Conservation (phyloP, 495 filamentous ascomycete genomes). For the Choiromyces venosus region DNA sequence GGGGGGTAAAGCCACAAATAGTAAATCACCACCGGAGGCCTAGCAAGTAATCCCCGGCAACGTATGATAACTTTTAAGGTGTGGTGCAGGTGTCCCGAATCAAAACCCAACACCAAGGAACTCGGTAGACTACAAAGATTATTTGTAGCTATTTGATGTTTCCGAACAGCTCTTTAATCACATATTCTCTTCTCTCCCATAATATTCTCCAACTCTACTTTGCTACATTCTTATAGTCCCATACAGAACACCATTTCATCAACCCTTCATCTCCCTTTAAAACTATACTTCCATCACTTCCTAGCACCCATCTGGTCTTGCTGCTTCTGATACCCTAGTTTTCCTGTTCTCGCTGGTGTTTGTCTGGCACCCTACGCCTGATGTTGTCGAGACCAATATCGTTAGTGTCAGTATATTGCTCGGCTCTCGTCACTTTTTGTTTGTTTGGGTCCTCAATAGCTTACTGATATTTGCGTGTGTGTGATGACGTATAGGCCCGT, state of each 20-base stretch:
- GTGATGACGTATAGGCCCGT: conserved; percentile 58
- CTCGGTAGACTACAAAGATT: neutral
- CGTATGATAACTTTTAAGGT: neutral
- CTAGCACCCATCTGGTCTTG: neutral
- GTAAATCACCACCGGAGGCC: neutral
- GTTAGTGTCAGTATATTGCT: conserved; percentile 23
- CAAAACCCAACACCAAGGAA: neutral
- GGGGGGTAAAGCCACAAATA: neutral
- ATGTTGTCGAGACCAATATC: conserved; percentile 35
- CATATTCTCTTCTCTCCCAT: neutral
- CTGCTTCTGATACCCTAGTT: neutral
- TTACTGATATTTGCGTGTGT: neutral
- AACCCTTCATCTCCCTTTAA: conserved; percentile 1
- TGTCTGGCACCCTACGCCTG: neutral
- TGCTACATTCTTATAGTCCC: neutral
- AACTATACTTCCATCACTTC: neutral
- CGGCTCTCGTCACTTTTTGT: neutral
- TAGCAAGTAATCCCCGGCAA: conserved; percentile 1
- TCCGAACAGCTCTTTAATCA: neutral
- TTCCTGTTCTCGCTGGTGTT: neutral
- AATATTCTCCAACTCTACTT: conserved; percentile 12
- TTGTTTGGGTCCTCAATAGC: neutral
- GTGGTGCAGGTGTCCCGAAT: neutral
- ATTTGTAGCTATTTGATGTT: neutral
- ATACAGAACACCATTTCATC: neutral